A percentile compares a stretch with the other conserved stretches of the same genome.
Conservation (phyloP, 768 basidiomycete species). For the Xanthoconium stramineum region DNA sequence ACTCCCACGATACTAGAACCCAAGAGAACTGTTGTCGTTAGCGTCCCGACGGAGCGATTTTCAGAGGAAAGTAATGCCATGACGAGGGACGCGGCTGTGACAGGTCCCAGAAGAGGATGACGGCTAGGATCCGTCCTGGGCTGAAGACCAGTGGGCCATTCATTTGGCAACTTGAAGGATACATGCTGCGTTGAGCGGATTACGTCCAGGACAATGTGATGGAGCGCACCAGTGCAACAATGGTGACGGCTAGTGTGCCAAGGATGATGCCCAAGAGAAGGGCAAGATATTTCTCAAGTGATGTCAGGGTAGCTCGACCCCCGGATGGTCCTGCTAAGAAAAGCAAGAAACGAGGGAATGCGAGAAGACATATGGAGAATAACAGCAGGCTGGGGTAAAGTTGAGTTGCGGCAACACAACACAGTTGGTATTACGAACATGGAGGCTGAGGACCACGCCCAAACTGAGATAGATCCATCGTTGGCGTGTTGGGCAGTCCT, state of each 20-base stretch:
- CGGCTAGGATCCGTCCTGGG: constrained; percentile 22
- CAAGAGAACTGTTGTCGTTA: constrained; percentile 50
- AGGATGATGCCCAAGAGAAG: constrained; percentile 65
- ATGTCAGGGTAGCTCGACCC: constrained; percentile 47
- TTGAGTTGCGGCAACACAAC: constrained; percentile 1
- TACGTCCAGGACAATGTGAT: constrained; percentile 2
- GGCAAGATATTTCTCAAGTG: constrained; percentile 67
- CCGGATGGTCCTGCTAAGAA: constrained; percentile 56
- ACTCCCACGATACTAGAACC: constrained; percentile 52
- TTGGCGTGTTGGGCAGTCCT: constrained; percentile 6
- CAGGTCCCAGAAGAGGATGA: constrained; percentile 64
- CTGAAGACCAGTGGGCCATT: constrained; percentile 31
- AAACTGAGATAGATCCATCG: constrained; percentile 32
- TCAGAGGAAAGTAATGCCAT: constrained; percentile 69
- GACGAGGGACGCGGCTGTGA: constrained; percentile 50
- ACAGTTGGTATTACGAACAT: constrained; percentile 23
- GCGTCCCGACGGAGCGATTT: constrained; percentile 50
- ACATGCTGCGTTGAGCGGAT: neutral
- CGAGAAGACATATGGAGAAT: constrained; percentile 38
- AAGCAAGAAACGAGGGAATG: constrained; percentile 64
- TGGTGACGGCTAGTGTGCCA: constrained; percentile 48
- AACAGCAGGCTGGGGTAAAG: constrained; percentile 30
- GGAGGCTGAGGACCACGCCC: constrained; percentile 38
- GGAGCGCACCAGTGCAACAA: constrained; percentile 53
- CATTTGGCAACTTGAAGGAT: constrained; percentile 42